Conservation (phyloP, 306 rosid genomes). For the Elaeagnus macrophylla region DNA sequence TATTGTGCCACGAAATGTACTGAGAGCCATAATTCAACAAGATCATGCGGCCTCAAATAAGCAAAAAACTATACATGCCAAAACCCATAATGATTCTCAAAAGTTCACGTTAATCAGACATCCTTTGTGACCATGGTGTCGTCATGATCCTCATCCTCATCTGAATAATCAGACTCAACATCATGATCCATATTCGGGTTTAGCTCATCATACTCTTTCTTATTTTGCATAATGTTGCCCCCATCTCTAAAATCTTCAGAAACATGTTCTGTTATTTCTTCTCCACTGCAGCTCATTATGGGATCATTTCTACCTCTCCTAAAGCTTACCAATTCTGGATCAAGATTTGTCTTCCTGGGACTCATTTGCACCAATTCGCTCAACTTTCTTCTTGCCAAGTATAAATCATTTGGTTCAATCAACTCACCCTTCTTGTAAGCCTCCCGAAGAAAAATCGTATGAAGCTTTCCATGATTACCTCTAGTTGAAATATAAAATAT, state of each 20-base stretch:
- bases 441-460: conserved; percentile 81
- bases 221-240: conserved; percentile 11
- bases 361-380: conserved; percentile 66
- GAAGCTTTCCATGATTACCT: conserved; percentile 92
- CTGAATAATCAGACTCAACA: conserved; percentile 31
- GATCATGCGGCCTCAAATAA: conserved; percentile 8
- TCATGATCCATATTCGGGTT: conserved; percentile 27
- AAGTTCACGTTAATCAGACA: conserved; percentile 3
- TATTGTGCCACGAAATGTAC: too few species aligned
- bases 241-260: conserved; percentile 25
- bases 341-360: conserved; percentile 60
- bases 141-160: conserved; percentile 30
- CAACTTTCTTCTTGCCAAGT: conserved; percentile 62
- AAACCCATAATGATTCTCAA: not conserved
- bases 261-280: conserved; percentile 34
- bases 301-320: conserved; percentile 48
- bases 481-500: conserved; percentile 76
- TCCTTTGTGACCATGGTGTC: conserved; percentile 24
- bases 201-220: conserved; percentile 29
- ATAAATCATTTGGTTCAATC: conserved; percentile 69
- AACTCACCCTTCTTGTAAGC: conserved; percentile 66
- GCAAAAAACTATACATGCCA: not conserved
- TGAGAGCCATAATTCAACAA: not conserved
- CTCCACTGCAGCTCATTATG: conserved; percentile 32
- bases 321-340: conserved; percentile 57